Conservation (phyloP, 805 yeast genomes). For the Metschnikowia lachancei region DNA sequence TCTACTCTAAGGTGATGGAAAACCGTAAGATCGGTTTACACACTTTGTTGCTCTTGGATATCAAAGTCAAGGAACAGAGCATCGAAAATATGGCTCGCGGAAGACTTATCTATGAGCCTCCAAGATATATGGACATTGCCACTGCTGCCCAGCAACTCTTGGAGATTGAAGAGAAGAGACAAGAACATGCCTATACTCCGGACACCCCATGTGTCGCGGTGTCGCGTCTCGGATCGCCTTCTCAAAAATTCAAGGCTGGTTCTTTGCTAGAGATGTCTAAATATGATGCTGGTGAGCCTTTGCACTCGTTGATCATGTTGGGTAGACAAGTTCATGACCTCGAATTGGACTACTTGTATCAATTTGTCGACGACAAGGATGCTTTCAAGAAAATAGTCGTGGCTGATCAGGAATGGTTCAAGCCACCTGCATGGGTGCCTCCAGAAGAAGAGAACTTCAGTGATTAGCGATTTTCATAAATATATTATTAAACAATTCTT, state of each 20-base stretch:
- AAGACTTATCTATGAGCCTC: conserved; percentile 89
- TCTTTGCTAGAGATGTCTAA: conserved; percentile 72
- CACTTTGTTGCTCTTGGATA: conserved; percentile 82
- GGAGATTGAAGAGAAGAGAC: conserved; percentile 79
- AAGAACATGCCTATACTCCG: conserved; percentile 75
- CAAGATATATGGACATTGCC: conserved; percentile 89
- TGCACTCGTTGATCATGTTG: conserved; percentile 85
- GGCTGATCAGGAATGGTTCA: conserved; percentile 65
- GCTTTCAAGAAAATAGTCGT: conserved; percentile 42
- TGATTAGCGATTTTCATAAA: conserved; percentile 7
- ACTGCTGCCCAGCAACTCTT: conserved; percentile 86
- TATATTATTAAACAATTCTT: background rate
- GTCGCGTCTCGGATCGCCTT: conserved; percentile 85
- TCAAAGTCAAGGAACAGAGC: conserved; percentile 95
- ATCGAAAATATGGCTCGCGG: conserved; percentile 93
- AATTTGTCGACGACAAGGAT: conserved; percentile 63
- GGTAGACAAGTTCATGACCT: conserved; percentile 94
- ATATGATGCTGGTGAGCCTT: conserved; percentile 91
- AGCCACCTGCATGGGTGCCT: conserved; percentile 68
- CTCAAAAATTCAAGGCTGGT: conserved; percentile 80
- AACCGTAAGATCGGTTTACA: conserved; percentile 89
- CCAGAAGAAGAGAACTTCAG: conserved; percentile 27
- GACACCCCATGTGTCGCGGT: conserved; percentile 92
- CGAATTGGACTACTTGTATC: conserved; percentile 80
- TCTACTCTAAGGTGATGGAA: conserved; percentile 85